These are phyloP conservation scores for Batkoa obscura DNA, from an alignment of 371 early-diverging fungal species.

Conservation along the genomic window DNA sequence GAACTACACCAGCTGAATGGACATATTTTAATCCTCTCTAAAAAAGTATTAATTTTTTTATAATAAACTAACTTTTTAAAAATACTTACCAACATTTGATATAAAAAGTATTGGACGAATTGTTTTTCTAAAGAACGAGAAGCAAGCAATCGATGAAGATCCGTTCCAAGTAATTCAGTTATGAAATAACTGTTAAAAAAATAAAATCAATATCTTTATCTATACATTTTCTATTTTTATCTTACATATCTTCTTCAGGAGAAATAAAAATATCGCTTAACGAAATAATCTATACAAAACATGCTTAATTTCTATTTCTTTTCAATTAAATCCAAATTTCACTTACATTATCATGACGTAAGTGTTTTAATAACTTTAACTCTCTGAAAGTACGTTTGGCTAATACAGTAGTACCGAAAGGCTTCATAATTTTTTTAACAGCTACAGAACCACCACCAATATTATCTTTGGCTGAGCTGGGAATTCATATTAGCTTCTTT, in stretches of 20 bases:
- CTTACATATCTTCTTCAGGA: slow-evolving; percentile 66
- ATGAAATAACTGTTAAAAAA: too few species aligned
- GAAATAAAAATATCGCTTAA: slow-evolving; percentile 77
- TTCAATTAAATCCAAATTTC: too few species aligned
- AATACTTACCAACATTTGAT: slow-evolving; percentile 41
- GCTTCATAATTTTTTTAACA: slow-evolving; percentile 81
- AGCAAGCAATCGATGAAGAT: slow-evolving; percentile 93
- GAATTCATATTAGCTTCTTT: too few species aligned
- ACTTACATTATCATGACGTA: slow-evolving; percentile 63
- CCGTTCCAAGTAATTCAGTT: slow-evolving; percentile 92
- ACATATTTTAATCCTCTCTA: slow-evolving; percentile 91
- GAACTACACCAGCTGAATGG: slow-evolving; percentile 94
- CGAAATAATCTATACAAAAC: slow-evolving; percentile 48
- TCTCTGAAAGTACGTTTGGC: slow-evolving; percentile 71
- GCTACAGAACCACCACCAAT: slow-evolving; percentile 65
- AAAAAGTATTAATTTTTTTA: too few species aligned
- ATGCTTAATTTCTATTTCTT: too few species aligned
- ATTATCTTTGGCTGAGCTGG: slow-evolving; percentile 66
- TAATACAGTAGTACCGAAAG: slow-evolving; percentile 76
- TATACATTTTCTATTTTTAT: too few species aligned
- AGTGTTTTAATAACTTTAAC: slow-evolving; percentile 74
- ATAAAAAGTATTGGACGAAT: slow-evolving; percentile 96
- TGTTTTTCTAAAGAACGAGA: slow-evolving; percentile 95
- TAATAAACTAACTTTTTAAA: too few species aligned
- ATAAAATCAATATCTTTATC: too few species aligned